phyloP scores from a whole-genome alignment of 1,284 basidiomycete species.

The Golubevia pallescens region DNA sequence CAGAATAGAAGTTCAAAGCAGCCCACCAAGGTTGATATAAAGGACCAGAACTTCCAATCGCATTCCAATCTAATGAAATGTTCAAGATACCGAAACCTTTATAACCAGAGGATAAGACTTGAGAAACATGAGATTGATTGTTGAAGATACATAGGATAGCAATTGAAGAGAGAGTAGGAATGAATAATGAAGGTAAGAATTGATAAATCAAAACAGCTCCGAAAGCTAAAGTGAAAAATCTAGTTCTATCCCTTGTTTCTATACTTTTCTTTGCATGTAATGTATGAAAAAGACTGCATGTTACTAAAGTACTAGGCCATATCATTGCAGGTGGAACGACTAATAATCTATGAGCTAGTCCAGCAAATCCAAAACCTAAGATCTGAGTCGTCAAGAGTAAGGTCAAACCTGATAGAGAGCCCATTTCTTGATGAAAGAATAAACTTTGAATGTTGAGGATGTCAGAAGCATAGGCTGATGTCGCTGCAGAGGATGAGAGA shows the following conservation, averaged over 20 bases:
- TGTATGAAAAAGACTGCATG: slow-evolving; percentile 68
- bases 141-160: slow-evolving; percentile 67
- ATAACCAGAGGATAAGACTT: slow-evolving; percentile 67
- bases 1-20: slow-evolving; percentile 61
- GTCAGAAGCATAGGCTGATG: slow-evolving; percentile 59
- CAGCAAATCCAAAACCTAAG: slow-evolving; percentile 62
- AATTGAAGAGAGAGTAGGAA: slow-evolving; percentile 67
- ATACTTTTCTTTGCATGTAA: slow-evolving; percentile 66
- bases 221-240: slow-evolving; percentile 67
- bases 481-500: slow-evolving; percentile 66
- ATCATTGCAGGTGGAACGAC: slow-evolving; percentile 62
- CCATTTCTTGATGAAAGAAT: slow-evolving; percentile 60
- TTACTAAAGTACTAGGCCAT: slow-evolving; percentile 68
- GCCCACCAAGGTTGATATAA: slow-evolving; percentile 69
- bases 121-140: slow-evolving; percentile 65
- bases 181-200: slow-evolving; percentile 67
- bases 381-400: slow-evolving; percentile 60
- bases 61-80: slow-evolving; percentile 68
- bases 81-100: slow-evolving; percentile 68
- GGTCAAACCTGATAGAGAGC: slow-evolving; percentile 40
- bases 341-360: slow-evolving; percentile 54
- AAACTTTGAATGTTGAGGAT: slow-evolving; percentile 64
- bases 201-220: slow-evolving; percentile 66
- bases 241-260: slow-evolving; percentile 64
- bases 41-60: slow-evolving; percentile 66